phyloP scores from a whole-genome alignment of 2,329 filamentous ascomycete species.

The Arthrobotrys megalospora region DNA sequence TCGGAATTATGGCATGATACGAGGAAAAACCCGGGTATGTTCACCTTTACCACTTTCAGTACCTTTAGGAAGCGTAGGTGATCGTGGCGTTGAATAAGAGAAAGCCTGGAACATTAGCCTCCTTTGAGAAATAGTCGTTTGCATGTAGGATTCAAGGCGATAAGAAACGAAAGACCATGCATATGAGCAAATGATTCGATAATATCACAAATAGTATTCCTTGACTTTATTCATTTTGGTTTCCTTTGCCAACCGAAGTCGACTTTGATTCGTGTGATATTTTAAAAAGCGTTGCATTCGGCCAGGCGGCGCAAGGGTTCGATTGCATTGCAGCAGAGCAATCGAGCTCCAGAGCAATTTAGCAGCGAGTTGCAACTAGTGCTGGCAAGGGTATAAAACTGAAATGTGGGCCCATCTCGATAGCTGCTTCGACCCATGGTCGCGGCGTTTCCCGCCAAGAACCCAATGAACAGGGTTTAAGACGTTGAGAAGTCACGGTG shows the following conservation, averaged over 20 bases:
- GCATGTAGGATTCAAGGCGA: constrained; percentile 23
- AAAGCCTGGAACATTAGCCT: neutral
- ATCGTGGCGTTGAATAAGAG: neutral
- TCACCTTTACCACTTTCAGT: constrained; percentile 3
- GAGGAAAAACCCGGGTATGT: constrained; percentile 13
- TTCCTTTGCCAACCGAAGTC: constrained; percentile 17
- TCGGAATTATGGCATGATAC: neutral
- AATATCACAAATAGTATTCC: constrained; percentile 6
- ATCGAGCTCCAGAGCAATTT: constrained; percentile 2
- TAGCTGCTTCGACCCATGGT: constrained; percentile 17
- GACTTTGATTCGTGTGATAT: constrained; percentile 12
- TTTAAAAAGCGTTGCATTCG: constrained; percentile 54
- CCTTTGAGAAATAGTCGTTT: neutral
- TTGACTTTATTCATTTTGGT: neutral
- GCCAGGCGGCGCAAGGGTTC: constrained; percentile 30
- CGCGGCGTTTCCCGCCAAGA: constrained; percentile 51
- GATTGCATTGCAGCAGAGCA: neutral
- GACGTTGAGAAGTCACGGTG: constrained; percentile 38
- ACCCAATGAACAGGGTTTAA: constrained; percentile 59
- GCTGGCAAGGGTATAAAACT: constrained; percentile 18
- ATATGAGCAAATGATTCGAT: constrained; percentile 13
- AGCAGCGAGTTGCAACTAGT: neutral
- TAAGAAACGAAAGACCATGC: constrained; percentile 15
- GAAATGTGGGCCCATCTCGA: constrained; percentile 23
- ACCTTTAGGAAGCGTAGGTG: neutral